phyloP scores from a whole-genome alignment of 73 alveolate genomes.

The Diophrys sp. region DNA sequence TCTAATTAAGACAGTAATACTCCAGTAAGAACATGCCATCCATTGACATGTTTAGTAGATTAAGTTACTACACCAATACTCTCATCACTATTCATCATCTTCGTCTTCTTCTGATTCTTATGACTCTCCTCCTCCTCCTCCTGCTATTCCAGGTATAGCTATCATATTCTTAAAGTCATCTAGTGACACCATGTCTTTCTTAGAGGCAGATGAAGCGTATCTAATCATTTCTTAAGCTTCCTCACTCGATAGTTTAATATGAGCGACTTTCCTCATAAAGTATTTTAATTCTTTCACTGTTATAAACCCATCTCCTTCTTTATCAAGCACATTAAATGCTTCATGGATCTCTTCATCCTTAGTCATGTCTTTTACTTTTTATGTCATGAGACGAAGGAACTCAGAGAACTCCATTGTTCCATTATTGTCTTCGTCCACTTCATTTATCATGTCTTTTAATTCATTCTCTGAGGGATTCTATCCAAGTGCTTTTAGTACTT shows the following conservation, averaged over 20 bases:
- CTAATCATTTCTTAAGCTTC: slow-evolving; percentile 61
- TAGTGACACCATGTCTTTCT: slow-evolving; percentile 20
- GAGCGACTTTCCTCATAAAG: slow-evolving; percentile 68
- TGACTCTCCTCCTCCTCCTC: too few relatives aligned
- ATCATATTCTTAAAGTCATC: too few relatives aligned
- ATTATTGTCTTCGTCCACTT: slow-evolving; percentile 65
- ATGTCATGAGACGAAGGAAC: slow-evolving; percentile 62
- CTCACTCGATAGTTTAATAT: slow-evolving; percentile 41
- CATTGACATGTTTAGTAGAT: too few relatives aligned
- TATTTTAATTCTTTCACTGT: slow-evolving; percentile 49
- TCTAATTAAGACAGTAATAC: too few relatives aligned
- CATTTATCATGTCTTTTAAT: slow-evolving; percentile 63
- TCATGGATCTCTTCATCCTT: slow-evolving; percentile 61
- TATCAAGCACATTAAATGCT: slow-evolving; percentile 59
- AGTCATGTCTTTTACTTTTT: slow-evolving; percentile 53
- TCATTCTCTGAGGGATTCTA: slow-evolving; percentile 70
- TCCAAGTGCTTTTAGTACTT: slow-evolving; percentile 63
- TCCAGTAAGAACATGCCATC: too few relatives aligned
- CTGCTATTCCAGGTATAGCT: too few relatives aligned
- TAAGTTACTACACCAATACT: too few relatives aligned
- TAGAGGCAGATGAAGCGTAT: slow-evolving; percentile 41
- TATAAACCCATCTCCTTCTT: slow-evolving; percentile 56
- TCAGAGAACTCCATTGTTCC: slow-evolving; percentile 63
- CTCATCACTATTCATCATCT: too few relatives aligned
- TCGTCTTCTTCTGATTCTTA: too few relatives aligned